phyloP scores from a whole-genome alignment of 129 eudicot genomes.

The carrot (Daucus carota) region DNA sequence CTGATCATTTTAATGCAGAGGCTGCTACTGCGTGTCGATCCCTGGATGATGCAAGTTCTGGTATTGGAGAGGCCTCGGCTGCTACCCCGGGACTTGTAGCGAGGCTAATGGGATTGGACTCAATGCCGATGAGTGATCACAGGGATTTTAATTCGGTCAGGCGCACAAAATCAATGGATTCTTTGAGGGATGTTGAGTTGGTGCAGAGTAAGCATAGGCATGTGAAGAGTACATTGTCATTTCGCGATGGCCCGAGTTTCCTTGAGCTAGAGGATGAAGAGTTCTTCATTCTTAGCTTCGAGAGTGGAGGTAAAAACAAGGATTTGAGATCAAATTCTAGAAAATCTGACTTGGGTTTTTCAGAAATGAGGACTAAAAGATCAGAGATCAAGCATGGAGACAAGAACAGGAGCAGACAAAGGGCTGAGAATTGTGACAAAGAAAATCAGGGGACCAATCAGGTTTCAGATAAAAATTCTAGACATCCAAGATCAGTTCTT shows the following conservation, averaged over 20 bases:
- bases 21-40: conserved; percentile 1
- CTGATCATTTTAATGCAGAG: conserved; percentile 25
- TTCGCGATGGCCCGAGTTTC: conserved; percentile 36
- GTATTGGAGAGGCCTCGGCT: conserved; percentile 10
- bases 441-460: conserved; percentile 25
- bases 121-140: conserved; percentile 29
- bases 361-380: conserved; percentile 21
- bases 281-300: conserved; percentile 72
- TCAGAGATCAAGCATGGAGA: conserved; percentile 11
- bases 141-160: conserved; percentile 11
- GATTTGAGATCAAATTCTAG: conserved; percentile 20
- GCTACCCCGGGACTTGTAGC: conserved; percentile 54
- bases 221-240: conserved; percentile 23
- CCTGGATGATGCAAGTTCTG: conserved; percentile 7
- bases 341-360: conserved; percentile 20
- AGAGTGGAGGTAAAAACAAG: conserved; percentile 30
- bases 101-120: conserved; percentile 74
- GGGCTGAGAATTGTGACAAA: conserved; percentile 18
- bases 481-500: conserved; percentile 24
- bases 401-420: conserved; percentile 18
- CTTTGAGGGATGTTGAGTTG: conserved; percentile 13
- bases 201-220: conserved; percentile 31
- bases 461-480: background rate
- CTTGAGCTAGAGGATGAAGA: conserved; percentile 69
- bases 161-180: conserved; percentile 32